Evolutionary conservation across 805 yeast genomes (phyloP), one percentile per base, ranked within the genome.

Genomic region (Priceomyces fermenticarens): DNA sequence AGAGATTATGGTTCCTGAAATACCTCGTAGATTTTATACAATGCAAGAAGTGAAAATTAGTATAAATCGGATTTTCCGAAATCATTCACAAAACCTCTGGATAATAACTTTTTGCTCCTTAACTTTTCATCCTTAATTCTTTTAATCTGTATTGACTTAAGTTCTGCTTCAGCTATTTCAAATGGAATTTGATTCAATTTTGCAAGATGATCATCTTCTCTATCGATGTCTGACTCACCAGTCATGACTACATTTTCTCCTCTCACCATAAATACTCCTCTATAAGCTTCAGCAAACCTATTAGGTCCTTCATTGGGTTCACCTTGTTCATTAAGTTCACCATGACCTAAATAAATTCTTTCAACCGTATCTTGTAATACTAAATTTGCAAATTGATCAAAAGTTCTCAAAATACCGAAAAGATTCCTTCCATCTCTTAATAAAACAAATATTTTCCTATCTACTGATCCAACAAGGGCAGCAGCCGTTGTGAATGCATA

Each of bases 161-260:
- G 60, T 42, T 70, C 72, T 26, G 57, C 52, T 52, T 78, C 80
- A 1, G 93, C 95, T 35, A 71, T 76, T 30, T 67, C 70, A 57
- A 78, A 89, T 27, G 78, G 78, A 15, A 87, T 71, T 57, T 77
- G 79, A 46, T 74, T 68, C 61, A 81, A 71, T 10, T 66, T 62
- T 31, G 71, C 72, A 51, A 86, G 63, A 39, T 85, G 85, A 46
- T 69, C 77, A 55, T 86, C 95, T 62, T 89, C 96, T 47, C 70
- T 77, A 56, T 88, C 96, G 46, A 88, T 85, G 62, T 90, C 97
- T 46, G 91, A 77, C 60, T 91, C 97, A 14, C 98, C 99, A 59
- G 93, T 62, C 81, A 90, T 78, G 8, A 90, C 93, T 7, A 93
- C 93, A 54, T 91, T 91, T 62, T 93, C 99, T 46, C 99, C 99